A percentile compares a stretch with the other conserved stretches of the same genome.
Conservation (phyloP, 2,329 filamentous ascomycete genomes). For the Pseudonectria foliicola region DNA sequence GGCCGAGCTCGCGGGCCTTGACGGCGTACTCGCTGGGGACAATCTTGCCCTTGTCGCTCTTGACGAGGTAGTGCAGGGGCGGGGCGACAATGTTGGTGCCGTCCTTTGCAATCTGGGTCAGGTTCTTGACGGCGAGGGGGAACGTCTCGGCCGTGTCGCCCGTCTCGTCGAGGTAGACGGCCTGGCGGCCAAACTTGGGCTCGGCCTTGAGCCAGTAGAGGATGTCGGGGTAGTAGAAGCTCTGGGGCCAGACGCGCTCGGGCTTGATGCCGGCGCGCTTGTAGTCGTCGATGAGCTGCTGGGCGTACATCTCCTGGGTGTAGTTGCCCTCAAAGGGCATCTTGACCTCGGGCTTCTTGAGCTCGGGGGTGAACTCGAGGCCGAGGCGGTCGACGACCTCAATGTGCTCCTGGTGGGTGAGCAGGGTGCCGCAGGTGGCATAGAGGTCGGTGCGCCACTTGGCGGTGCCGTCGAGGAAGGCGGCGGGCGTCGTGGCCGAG, state of each 20-base stretch:
- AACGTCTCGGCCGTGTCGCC: slow-evolving; percentile 48
- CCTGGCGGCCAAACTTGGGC: slow-evolving; percentile 53
- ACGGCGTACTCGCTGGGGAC: slow-evolving; percentile 57
- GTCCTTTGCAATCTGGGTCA: slow-evolving; percentile 46
- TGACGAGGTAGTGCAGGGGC: slow-evolving; percentile 55
- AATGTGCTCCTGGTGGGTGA: slow-evolving; percentile 57
- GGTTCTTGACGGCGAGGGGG: slow-evolving; percentile 45
- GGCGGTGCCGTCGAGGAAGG: slow-evolving; percentile 53
- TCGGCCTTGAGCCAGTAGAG: slow-evolving; percentile 60
- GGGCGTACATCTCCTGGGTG: slow-evolving; percentile 57
- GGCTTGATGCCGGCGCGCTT: slow-evolving; percentile 44
- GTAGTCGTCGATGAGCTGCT: slow-evolving; percentile 59
- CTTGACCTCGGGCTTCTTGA: slow-evolving; percentile 60
- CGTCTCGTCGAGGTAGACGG: slow-evolving; percentile 57
- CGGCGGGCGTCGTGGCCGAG: slow-evolving; percentile 48
- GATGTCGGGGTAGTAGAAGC: slow-evolving; percentile 57
- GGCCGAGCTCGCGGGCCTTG: slow-evolving; percentile 50
- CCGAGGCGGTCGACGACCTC: slow-evolving; percentile 49
- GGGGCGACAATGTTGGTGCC: slow-evolving; percentile 59
- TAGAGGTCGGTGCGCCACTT: slow-evolving; percentile 60
- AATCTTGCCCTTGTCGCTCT: slow-evolving; percentile 44
- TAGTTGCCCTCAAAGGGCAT: slow-evolving; percentile 62
- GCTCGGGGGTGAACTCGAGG: slow-evolving; percentile 58
- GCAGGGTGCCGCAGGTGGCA: slow-evolving; percentile 53
- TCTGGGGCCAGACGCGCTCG: slow-evolving; percentile 54